phyloP scores from a whole-genome alignment of 2,329 filamentous ascomycete species.

The Byssochlamys sp. region DNA sequence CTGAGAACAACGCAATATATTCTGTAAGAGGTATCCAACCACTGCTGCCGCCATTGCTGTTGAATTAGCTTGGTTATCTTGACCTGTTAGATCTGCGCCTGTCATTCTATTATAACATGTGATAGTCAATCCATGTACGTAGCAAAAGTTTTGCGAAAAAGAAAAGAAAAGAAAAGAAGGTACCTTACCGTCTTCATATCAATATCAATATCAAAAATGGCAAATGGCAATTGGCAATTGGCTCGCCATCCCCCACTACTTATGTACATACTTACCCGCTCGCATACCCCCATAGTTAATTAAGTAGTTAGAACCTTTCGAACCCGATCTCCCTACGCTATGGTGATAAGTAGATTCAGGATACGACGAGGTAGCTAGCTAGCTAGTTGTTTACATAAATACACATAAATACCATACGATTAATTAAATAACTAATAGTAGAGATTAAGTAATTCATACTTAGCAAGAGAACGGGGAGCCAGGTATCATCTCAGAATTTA shows the following conservation, averaged over 20 bases:
- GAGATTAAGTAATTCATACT: too few relatives aligned
- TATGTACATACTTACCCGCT: constrained; percentile 31
- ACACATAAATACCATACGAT: too few relatives aligned
- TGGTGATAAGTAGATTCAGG: too few relatives aligned
- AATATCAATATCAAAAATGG: constrained; percentile 10
- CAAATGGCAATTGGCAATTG: constrained; percentile 41
- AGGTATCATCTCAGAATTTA: too few relatives aligned
- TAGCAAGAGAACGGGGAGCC: too few relatives aligned
- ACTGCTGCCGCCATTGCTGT: constrained; percentile 35
- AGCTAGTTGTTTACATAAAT: too few relatives aligned
- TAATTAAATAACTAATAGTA: too few relatives aligned
- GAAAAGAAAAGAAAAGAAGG: background rate
- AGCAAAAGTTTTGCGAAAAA: too few relatives aligned
- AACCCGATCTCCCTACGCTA: constrained; percentile 13
- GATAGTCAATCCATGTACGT: background rate
- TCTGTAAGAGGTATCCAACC: constrained; percentile 32
- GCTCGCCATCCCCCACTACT: constrained; percentile 26
- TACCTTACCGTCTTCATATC: constrained; percentile 43
- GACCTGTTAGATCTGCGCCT: constrained; percentile 38
- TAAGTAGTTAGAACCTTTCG: constrained; percentile 8
- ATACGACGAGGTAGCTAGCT: too few relatives aligned
- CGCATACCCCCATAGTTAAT: constrained; percentile 26
- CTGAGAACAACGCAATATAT: constrained; percentile 24
- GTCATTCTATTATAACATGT: constrained; percentile 34
- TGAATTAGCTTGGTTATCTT: constrained; percentile 41